Evolutionary conservation across 768 basidiomycete genomes (phyloP).

Genomic region (Boletus rubroflammeus): DNA sequence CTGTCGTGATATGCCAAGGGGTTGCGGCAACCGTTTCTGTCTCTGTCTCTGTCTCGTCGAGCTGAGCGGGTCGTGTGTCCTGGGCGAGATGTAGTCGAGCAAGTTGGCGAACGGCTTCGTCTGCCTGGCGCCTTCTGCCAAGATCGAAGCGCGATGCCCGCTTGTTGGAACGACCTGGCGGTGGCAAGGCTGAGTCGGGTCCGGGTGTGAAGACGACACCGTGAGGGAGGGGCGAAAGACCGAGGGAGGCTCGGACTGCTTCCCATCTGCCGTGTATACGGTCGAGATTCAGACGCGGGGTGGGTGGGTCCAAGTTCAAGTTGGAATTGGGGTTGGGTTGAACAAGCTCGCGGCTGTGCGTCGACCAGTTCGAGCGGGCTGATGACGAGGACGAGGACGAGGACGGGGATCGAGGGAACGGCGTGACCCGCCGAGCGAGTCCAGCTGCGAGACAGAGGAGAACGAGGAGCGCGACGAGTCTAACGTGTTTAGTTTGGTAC

Average conservation of each 20-base stretch:
- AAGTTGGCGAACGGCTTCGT: constrained; percentile 8
- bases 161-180: neutral
- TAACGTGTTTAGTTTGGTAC: constrained; percentile 12
- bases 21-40: neutral
- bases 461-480: constrained; percentile 19
- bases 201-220: neutral
- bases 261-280: constrained; percentile 33
- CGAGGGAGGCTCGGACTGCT: constrained; percentile 29
- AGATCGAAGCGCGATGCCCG: constrained; percentile 25
- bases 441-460: constrained; percentile 23
- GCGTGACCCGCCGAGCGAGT: constrained; percentile 15
- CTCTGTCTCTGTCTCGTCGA: constrained; percentile 6
- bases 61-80: neutral
- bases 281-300: neutral
- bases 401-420: neutral
- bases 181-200: neutral
- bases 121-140: constrained; percentile 11
- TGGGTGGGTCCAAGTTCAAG: neutral
- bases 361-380: neutral
- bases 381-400: neutral
- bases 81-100: constrained; percentile 23
- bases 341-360: neutral
- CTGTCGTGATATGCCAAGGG: neutral
- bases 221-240: constrained; percentile 26
- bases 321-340: neutral